phyloP scores from a whole-genome alignment of 2,329 filamentous ascomycete genomes.

The Waltergamsia citrina region DNA sequence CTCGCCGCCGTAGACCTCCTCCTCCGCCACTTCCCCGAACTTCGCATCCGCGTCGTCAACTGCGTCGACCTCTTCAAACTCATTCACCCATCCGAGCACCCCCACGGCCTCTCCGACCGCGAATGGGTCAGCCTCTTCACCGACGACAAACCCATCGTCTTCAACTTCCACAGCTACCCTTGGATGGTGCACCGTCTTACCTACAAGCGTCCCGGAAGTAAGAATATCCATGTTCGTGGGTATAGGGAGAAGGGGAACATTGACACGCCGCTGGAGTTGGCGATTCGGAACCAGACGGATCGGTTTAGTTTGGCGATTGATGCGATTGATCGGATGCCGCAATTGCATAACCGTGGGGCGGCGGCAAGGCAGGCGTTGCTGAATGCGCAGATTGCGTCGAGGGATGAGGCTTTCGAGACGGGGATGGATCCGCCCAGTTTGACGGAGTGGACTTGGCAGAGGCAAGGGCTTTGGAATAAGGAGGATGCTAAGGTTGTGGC shows the following conservation, averaged over 20 bases:
- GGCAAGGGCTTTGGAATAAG: conserved; percentile 27
- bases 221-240: conserved; percentile 64
- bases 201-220: conserved; percentile 61
- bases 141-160: conserved; percentile 60
- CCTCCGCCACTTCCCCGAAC: conserved; percentile 58
- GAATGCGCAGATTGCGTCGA: conserved; percentile 54
- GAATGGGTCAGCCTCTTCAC: conserved; percentile 68
- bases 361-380: conserved; percentile 54
- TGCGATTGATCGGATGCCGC: conserved; percentile 59
- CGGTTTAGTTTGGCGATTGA: conserved; percentile 69
- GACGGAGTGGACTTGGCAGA: conserved; percentile 58
- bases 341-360: conserved; percentile 53
- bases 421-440: conserved; percentile 61
- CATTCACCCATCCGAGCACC: conserved; percentile 59
- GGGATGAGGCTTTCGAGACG: conserved; percentile 56
- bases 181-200: conserved; percentile 71
- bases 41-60: conserved; percentile 74
- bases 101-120: conserved; percentile 58
- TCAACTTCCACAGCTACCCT: conserved; percentile 80
- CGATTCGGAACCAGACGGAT: conserved; percentile 69
- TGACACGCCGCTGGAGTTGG: conserved; percentile 69
- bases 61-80: conserved; percentile 75
- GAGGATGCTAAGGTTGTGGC: no score
- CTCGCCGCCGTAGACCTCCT: conserved; percentile 67
- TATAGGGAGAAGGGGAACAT: conserved; percentile 82